These are phyloP conservation scores for Umbelopsis ramanniana DNA, from an alignment of 192 early-diverging fungal genomes.

Conservation along the genomic window DNA sequence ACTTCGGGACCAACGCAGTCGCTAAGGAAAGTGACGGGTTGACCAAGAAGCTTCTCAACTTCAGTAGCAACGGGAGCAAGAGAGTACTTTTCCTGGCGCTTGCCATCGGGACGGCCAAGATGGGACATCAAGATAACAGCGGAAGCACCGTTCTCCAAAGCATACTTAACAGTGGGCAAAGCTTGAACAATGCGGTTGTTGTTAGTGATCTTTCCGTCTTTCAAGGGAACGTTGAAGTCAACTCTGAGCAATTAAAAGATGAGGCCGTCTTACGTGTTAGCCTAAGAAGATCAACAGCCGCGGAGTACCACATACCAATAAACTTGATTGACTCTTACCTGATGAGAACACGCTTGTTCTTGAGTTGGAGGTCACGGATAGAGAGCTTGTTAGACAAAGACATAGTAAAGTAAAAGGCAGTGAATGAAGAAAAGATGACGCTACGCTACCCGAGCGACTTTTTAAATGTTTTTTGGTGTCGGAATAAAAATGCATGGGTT, in stretches of 20 bases:
- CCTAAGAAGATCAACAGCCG: neutral
- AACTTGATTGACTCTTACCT: constrained; percentile 53
- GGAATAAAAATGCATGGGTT: constrained; percentile 23
- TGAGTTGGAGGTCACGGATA: constrained; percentile 84
- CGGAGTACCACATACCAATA: neutral
- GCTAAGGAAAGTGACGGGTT: constrained; percentile 87
- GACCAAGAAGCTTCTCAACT: constrained; percentile 73
- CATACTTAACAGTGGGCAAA: constrained; percentile 92
- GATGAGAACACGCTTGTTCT: constrained; percentile 89
- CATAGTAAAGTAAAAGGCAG: constrained; percentile 43
- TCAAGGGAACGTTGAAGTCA: constrained; percentile 99
- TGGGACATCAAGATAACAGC: constrained; percentile 96
- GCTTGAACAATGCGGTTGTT: constrained; percentile 96
- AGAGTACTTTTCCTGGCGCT: constrained; percentile 86
- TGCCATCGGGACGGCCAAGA: constrained; percentile 96
- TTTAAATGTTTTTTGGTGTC: constrained; percentile 32
- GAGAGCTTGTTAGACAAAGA: constrained; percentile 82
- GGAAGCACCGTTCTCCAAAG: constrained; percentile 82
- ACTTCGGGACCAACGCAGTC: constrained; percentile 94
- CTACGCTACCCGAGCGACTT: neutral
- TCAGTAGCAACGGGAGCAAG: constrained; percentile 90
- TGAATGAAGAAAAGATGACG: constrained; percentile 22
- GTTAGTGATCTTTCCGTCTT: constrained; percentile 91
- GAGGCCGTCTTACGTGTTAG: constrained; percentile 20
- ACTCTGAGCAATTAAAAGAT: constrained; percentile 58